These are phyloP conservation scores for Nicotiana sylvestris DNA, from an alignment of 257 asterid genomes.

Conservation along the genomic window DNA sequence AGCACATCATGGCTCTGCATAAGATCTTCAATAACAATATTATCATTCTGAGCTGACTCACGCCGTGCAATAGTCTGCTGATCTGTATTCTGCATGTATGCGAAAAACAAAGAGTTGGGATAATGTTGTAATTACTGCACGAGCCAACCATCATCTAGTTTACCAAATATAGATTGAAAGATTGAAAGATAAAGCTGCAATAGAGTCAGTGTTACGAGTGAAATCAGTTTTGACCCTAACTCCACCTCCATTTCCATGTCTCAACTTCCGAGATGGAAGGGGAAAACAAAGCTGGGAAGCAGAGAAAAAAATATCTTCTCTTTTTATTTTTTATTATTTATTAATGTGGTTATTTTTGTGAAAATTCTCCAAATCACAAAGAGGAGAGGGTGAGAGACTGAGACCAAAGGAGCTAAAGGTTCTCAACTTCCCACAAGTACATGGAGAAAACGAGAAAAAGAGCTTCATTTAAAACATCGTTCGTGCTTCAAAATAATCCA, in stretches of 20 bases:
- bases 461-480: not conserved
- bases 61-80: slow-evolving; percentile 28
- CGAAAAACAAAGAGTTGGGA: not conserved
- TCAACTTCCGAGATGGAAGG: not conserved
- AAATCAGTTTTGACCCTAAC: not conserved
- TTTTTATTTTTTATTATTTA: not conserved
- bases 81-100: slow-evolving; percentile 26
- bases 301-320: not conserved
- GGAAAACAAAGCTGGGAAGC: not conserved
- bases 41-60: slow-evolving; percentile 44
- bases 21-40: slow-evolving; percentile 42
- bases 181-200: not conserved
- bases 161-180: not conserved
- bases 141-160: not conserved
- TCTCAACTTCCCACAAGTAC: not conserved
- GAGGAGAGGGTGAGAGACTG: not conserved
- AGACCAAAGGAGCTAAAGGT: not conserved
- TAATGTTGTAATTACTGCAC: not conserved
- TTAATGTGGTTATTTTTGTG: not conserved
- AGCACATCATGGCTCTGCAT: slow-evolving; percentile 80
- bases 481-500: not conserved
- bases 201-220: not conserved
- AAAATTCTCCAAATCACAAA: not conserved
- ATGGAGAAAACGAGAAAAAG: not conserved
- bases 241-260: not conserved